Evolutionary conservation across 441 rosid genomes (phyloP).

Genomic region (Gossypium schwendimanii): DNA sequence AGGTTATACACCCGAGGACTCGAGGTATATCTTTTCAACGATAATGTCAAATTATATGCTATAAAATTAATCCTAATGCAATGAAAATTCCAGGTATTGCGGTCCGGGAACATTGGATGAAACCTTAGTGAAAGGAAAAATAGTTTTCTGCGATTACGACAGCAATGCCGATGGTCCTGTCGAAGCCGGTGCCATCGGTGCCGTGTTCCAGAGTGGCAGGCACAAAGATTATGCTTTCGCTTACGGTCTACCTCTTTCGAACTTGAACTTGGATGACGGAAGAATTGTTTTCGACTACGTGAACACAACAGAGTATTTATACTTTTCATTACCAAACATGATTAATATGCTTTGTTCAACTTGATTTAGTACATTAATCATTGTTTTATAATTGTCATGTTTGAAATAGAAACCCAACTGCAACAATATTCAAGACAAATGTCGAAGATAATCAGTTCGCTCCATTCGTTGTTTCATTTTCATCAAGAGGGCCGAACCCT

Average conservation of each 20-base stretch:
- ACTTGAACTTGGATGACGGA: conserved; percentile 9
- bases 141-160: conserved; percentile 24
- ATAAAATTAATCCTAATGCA: not conserved
- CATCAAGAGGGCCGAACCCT: conserved; percentile 45
- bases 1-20: not conserved
- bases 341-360: not conserved
- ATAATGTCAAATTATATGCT: not conserved
- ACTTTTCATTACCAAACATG: not conserved
- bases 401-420: conserved; percentile 25
- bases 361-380: not conserved
- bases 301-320: conserved; percentile 29
- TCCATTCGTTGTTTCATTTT: conserved; percentile 34
- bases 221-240: not conserved
- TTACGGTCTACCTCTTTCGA: not conserved
- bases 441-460: conserved; percentile 18
- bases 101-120: conserved; percentile 17
- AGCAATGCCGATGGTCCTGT: not conserved
- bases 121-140: conserved; percentile 29
- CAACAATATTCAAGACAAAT: conserved; percentile 24
- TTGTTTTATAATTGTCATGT: not conserved
- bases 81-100: conserved; percentile 19
- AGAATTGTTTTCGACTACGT: conserved; percentile 16
- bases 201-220: not conserved
- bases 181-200: conserved; percentile 29
- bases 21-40: not conserved